These are phyloP conservation scores for Taiwanofungus camphoratus DNA, from an alignment of 1,284 basidiomycete genomes.

Conservation along the genomic window DNA sequence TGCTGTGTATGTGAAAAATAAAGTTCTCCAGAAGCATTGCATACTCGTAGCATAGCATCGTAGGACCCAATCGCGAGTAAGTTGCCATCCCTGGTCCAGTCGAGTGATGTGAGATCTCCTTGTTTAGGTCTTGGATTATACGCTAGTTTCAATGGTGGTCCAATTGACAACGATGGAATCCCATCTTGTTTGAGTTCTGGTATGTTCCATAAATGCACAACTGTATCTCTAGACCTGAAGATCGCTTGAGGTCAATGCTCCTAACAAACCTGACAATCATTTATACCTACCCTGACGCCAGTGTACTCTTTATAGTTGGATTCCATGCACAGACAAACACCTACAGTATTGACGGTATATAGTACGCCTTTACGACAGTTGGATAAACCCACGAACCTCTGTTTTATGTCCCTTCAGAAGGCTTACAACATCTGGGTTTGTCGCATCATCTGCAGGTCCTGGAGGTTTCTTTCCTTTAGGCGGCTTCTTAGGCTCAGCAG, in stretches of 20 bases:
- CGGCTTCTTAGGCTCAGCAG: slow-evolving; percentile 3
- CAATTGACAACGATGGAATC: slow-evolving; percentile 15
- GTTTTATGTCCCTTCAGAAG: slow-evolving; percentile 54
- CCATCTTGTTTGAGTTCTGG: slow-evolving; percentile 31
- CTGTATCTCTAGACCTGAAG: slow-evolving; percentile 67
- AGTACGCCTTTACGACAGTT: background rate
- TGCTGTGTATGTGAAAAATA: slow-evolving; percentile 61
- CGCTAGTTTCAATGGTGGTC: slow-evolving; percentile 43
- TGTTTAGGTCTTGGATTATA: slow-evolving; percentile 43
- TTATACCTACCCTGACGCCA: slow-evolving; percentile 66
- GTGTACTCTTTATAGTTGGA: slow-evolving; percentile 50
- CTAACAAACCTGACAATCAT: slow-evolving; percentile 1
- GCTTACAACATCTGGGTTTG: slow-evolving; percentile 28
- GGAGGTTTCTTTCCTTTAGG: background rate
- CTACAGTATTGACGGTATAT: slow-evolving; percentile 30
- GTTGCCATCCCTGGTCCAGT: slow-evolving; percentile 68
- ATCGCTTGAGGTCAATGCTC: slow-evolving; percentile 3
- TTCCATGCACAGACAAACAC: slow-evolving; percentile 82
- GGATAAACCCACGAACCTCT: slow-evolving; percentile 42
- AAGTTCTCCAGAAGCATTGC: slow-evolving; percentile 45
- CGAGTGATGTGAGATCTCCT: slow-evolving; percentile 63
- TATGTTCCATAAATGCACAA: slow-evolving; percentile 72
- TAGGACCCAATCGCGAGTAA: slow-evolving; percentile 74
- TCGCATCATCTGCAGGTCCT: slow-evolving; percentile 6
- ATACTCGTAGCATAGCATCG: slow-evolving; percentile 64